Base-by-base conservation (phyloP, 768 basidiomycete genomes). In the Boletus tylopilopsis region DNA sequence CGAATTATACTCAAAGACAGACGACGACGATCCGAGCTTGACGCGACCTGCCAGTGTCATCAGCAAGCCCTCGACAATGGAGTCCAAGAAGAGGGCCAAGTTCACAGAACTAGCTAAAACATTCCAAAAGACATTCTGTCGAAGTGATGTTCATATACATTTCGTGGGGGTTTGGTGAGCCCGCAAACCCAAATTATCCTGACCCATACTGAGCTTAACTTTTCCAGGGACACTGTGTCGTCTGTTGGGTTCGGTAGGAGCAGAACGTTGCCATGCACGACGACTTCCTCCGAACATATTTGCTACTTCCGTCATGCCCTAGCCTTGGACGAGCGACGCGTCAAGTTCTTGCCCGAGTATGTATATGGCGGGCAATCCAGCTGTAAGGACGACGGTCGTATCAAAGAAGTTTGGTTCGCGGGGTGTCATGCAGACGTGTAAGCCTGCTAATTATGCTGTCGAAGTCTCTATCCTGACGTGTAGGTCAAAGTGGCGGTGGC, bases 261-360 rank as follows among this genome's bases (percentile, higher is more conserved):
- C 12, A 63, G 51, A 12, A 61, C 51, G 19, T 48, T 74, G 7
- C 73, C 76, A 6, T 53, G 49, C 19, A 71, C 71, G 7, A 63
- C 61, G 16, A 50, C 49, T 8, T 58, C 60, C 2, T 61, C 55
- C 43, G 55, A 68, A 29, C 68, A 73, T 42, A 62, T 76, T 8
- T 73, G 71, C 35, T 67, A 64, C 38, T 76, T 77, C 47, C 69
- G 76, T 7, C 76, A 77, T 56, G 76, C 74, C 1, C 61, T 77
- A 5, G 76, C 77, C 1, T 60, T 77, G 23, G 76, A 77, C 48
- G 77, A 77, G 39, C 62, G 69, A 22, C 68, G 77, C 6, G 74
- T 76, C 35, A 77, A 76, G 42, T 77, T 76, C 51, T 50, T 74
- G 3, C 76, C 76, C 0, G 75, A 77, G 47, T 75, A 72, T 38